Conservation (phyloP, 345 rosid genomes). For the Corchorus olitorius region DNA sequence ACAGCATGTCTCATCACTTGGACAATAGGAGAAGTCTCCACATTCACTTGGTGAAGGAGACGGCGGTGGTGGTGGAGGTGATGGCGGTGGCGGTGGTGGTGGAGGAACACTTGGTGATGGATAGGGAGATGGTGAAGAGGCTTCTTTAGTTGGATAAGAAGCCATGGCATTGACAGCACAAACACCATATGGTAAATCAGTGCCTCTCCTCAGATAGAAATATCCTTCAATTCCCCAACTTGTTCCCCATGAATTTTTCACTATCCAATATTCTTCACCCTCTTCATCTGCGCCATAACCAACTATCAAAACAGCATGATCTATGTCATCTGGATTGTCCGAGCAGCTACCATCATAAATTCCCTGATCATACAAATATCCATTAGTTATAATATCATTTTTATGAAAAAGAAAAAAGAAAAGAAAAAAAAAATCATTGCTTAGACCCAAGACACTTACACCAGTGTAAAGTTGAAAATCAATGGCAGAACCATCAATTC, state of each 20-base stretch:
- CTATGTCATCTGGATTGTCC: slow-evolving; percentile 55
- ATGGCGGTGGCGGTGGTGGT: slow-evolving; percentile 33
- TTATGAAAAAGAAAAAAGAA: neutral
- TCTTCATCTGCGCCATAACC: slow-evolving; percentile 68
- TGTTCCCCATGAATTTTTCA: slow-evolving; percentile 83
- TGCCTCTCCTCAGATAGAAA: slow-evolving; percentile 49
- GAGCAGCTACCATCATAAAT: slow-evolving; percentile 65
- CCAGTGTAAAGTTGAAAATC: slow-evolving; percentile 81
- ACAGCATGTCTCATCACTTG: slow-evolving; percentile 63
- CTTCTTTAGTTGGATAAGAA: slow-evolving; percentile 63
- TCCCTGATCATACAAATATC: slow-evolving; percentile 41
- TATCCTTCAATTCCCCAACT: slow-evolving; percentile 71
- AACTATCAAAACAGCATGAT: slow-evolving; percentile 74
- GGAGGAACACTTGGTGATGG: slow-evolving; percentile 39
- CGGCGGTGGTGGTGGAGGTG: slow-evolving; percentile 35
- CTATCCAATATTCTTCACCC: slow-evolving; percentile 78
- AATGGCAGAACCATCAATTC: slow-evolving; percentile 69
- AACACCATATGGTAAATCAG: slow-evolving; percentile 39
- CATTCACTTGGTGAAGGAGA: slow-evolving; percentile 61
- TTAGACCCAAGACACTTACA: slow-evolving; percentile 36
- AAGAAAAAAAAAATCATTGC: too few species aligned
- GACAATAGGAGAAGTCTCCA: slow-evolving; percentile 63
- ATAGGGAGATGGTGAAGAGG: slow-evolving; percentile 61
- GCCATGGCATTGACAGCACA: slow-evolving; percentile 77
- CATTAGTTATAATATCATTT: neutral